Evolutionary conservation across 2,329 filamentous ascomycete genomes (phyloP).

Genomic region (Colletotrichum sp.): DNA sequence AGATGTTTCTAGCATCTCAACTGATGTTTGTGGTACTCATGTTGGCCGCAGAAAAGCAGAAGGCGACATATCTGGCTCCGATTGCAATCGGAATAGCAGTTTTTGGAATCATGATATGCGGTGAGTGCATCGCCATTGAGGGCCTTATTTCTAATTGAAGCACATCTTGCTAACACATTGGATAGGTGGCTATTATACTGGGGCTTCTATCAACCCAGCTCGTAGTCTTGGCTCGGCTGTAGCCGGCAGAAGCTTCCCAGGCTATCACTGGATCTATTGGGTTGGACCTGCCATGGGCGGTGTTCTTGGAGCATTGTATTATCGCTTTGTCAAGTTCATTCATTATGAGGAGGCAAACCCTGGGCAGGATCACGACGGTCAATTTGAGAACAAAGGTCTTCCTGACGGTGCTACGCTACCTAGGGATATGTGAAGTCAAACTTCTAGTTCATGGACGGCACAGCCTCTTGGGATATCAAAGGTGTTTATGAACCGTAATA

Average conservation of each 20-base stretch:
- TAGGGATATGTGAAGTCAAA: background rate
- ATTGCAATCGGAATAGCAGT: slow-evolving; percentile 74
- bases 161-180: rapidly evolving
- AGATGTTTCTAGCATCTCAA: slow-evolving; percentile 69
- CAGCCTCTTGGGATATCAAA: rapidly evolving
- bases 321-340: slow-evolving; percentile 19
- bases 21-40: slow-evolving; percentile 71
- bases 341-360: slow-evolving; percentile 23
- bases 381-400: background rate
- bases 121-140: slow-evolving; percentile 42
- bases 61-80: slow-evolving; percentile 72
- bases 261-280: slow-evolving; percentile 59
- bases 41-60: slow-evolving; percentile 76
- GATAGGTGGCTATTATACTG: slow-evolving; percentile 49
- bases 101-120: slow-evolving; percentile 47
- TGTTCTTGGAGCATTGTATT: slow-evolving; percentile 9
- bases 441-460: background rate
- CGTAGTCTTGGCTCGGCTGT: slow-evolving; percentile 55
- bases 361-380: slow-evolving; percentile 18
- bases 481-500: background rate
- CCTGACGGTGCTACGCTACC: background rate
- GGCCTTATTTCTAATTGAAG: background rate
- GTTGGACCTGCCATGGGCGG: slow-evolving; percentile 23
- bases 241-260: slow-evolving; percentile 41
- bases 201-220: slow-evolving; percentile 55